A percentile compares a stretch with the other conserved stretches of the same genome.
These are phyloP conservation scores for Alternaria gansuensis DNA, from an alignment of 2,329 filamentous ascomycete species.

Conservation along the genomic window DNA sequence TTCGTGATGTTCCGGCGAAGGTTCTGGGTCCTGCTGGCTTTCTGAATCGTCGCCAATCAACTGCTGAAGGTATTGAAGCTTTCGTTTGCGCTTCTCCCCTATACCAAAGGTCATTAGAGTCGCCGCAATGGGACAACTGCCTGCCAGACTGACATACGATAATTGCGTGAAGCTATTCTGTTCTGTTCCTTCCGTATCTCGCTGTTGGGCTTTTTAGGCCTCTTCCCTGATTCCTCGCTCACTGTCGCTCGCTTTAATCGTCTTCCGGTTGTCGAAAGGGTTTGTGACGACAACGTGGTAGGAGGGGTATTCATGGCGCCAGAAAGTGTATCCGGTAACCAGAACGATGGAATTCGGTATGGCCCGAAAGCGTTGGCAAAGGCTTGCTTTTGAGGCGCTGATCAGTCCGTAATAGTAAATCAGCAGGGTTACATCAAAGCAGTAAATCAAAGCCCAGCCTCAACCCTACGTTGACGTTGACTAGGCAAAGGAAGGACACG, in stretches of 20 bases:
- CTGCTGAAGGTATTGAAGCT: slow-evolving; percentile 50
- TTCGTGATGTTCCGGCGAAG: slow-evolving; percentile 26
- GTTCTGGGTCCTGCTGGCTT: slow-evolving; percentile 26
- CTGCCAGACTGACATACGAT: slow-evolving; percentile 36
- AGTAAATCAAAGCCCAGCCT: slow-evolving; percentile 24
- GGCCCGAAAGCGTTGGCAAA: slow-evolving; percentile 21
- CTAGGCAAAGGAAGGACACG: slow-evolving; percentile 28
- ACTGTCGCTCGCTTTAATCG: slow-evolving; percentile 21
- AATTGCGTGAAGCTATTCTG: slow-evolving; percentile 51
- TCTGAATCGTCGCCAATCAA: slow-evolving; percentile 39
- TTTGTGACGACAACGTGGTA: slow-evolving; percentile 20
- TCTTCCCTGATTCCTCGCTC: slow-evolving; percentile 27
- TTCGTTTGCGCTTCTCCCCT: slow-evolving; percentile 52
- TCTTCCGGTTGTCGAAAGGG: slow-evolving; percentile 17
- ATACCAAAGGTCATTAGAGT: slow-evolving; percentile 18
- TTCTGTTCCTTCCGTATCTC: slow-evolving; percentile 52
- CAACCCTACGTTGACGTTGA: slow-evolving; percentile 18
- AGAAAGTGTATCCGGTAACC: slow-evolving; percentile 26
- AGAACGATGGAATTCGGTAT: slow-evolving; percentile 17
- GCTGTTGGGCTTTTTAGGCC: slow-evolving; percentile 49
- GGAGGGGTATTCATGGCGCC: slow-evolving; percentile 33
- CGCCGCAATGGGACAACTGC: not conserved
- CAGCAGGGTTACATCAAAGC: slow-evolving; percentile 33
- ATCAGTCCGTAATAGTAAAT: slow-evolving; percentile 24
- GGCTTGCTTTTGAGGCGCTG: slow-evolving; percentile 31